Base-by-base conservation (phyloP, 495 filamentous ascomycete species). In the Tetracladium marchalianum region DNA sequence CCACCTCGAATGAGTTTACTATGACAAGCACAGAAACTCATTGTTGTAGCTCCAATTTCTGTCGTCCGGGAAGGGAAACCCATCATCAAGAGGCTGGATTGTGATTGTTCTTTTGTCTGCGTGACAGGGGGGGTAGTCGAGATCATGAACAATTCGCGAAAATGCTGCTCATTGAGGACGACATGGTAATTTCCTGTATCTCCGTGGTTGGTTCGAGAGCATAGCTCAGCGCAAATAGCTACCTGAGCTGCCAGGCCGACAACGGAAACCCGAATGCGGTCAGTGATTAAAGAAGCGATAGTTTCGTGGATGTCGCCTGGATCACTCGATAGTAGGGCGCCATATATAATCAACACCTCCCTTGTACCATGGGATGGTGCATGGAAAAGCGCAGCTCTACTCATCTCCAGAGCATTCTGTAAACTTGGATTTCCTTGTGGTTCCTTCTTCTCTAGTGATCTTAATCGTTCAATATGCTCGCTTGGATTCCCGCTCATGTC, bases 381-480 rank as follows among this genome's bases (percentile, higher is more conserved):
- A 65, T 97, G 86, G 54, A 82, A 95, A 39, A 98, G 74, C 19
- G 83, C 82, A 43, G 85, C 90, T 39, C 90, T 76, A 42, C 85
- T 85, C 85, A 97, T 92, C 55, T 97, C 88, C 27, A 98, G 71
- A 5, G 90, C 90, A 66, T 98, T 98, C 52, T 98, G 92, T 27
- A 98, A 65, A 62, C 84, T 90, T 5, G 92, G 89, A 41, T 85
- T 83, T 8, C 92, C 92, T 50, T 87, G 83, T 4, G 88, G 87
- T 43, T 97, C 90, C 46, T 89, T 77, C 6, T 69, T 62, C 38
- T 84, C 79, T 9, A 92, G 66, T 41, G 70, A 75, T 51, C 81
- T 70, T 35, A 93, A 75, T 32, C 83, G 81, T 50, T 80, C 73
- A 49, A 97, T 79, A 62, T 97, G 92, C 43, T 93, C 87, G 6